These are phyloP conservation scores for Coemansia umbellata DNA, from an alignment of 192 early-diverging fungal genomes.

Conservation along the genomic window DNA sequence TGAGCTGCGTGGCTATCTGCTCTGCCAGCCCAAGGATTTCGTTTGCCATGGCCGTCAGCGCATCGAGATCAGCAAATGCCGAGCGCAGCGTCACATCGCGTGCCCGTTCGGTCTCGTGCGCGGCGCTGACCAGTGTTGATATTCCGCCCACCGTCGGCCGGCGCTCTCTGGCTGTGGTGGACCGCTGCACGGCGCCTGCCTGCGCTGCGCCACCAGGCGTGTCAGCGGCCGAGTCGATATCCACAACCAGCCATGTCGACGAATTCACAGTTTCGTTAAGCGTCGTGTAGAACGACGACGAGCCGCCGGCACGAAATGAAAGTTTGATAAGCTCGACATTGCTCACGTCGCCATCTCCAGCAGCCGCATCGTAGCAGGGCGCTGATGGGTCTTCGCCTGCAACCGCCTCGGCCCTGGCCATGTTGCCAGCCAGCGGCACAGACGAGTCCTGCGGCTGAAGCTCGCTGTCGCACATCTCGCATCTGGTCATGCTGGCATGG, in stretches of 20 bases:
- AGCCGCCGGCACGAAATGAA: conserved; percentile 76
- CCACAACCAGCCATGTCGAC: conserved; percentile 56
- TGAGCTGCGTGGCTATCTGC: conserved; percentile 47
- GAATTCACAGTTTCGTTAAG: conserved; percentile 60
- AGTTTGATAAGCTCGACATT: conserved; percentile 54
- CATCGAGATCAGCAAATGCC: conserved; percentile 87
- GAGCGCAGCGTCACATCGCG: conserved; percentile 66
- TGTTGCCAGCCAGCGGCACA: not conserved
- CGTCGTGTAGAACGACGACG: conserved; percentile 54
- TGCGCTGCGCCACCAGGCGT: not conserved
- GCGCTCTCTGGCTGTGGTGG: not conserved
- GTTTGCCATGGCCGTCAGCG: conserved; percentile 79
- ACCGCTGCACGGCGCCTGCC: not conserved
- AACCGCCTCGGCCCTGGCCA: not conserved
- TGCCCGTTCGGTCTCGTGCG: conserved; percentile 62
- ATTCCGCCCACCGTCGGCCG: conserved; percentile 33
- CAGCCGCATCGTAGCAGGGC: conserved; percentile 7
- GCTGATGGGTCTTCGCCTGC: conserved; percentile 10
- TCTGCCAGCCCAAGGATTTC: conserved; percentile 75
- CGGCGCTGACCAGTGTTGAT: conserved; percentile 47
- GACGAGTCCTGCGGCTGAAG: conserved; percentile 36
- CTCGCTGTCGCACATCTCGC: conserved; percentile 81
- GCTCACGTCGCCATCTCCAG: not conserved
- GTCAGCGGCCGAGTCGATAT: conserved; percentile 2
- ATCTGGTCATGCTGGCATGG: conserved; percentile 69